These are phyloP conservation scores for Polytrichum commune DNA, from an alignment of 225 moss, liverwort and hornwort species.

Conservation along the genomic window DNA sequence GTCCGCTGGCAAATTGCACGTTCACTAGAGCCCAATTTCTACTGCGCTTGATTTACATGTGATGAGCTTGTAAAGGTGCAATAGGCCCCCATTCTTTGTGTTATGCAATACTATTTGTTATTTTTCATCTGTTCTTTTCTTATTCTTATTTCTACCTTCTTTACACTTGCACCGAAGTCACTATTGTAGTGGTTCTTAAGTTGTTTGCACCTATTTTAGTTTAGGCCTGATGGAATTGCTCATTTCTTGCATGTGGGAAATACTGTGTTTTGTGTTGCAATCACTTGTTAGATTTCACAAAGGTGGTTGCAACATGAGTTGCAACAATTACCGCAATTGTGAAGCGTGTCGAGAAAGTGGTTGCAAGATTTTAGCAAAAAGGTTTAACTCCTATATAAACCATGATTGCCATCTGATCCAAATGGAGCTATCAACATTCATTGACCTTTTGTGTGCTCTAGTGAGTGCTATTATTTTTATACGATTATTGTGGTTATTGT, in stretches of 20 bases:
- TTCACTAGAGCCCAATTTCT: slow-evolving; percentile 88
- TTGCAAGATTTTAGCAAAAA: slow-evolving; percentile 90
- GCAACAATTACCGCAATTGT: slow-evolving; percentile 57
- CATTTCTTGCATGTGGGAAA: neutral
- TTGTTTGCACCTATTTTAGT: no score
- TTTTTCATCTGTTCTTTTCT: neutral
- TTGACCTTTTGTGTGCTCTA: no score
- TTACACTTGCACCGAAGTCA: neutral
- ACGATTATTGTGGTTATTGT: no score
- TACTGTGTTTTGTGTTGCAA: neutral
- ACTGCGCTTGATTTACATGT: slow-evolving; percentile 97
- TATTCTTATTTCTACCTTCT: neutral
- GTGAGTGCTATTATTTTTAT: no score
- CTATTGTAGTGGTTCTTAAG: no score
- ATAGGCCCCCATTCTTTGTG: neutral
- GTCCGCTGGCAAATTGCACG: slow-evolving; percentile 98
- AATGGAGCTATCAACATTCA: slow-evolving; percentile 68
- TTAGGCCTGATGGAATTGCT: no score
- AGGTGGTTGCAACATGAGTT: slow-evolving; percentile 75
- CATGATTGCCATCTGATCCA: slow-evolving; percentile 98
- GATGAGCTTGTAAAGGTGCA: slow-evolving; percentile 98
- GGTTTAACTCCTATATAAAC: slow-evolving; percentile 98
- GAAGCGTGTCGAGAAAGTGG: slow-evolving; percentile 91
- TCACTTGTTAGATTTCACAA: slow-evolving; percentile 69
- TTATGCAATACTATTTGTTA: neutral